phyloP scores from a whole-genome alignment of 495 filamentous ascomycete genomes.

The Amphirosellinia nigrospora region DNA sequence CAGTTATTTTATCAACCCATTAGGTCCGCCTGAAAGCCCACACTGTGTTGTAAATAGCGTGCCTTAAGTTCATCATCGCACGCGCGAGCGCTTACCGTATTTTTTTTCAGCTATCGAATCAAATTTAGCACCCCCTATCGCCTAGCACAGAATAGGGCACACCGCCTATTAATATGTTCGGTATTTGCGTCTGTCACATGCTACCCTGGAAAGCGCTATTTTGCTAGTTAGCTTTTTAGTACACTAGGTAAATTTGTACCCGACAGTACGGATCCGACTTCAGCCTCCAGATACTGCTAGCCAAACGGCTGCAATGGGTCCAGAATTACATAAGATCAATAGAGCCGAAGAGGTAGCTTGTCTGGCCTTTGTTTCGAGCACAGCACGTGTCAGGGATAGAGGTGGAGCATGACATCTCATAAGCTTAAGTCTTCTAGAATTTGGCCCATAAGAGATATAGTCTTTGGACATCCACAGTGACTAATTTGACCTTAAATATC shows the following conservation, averaged over 20 bases:
- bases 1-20: too few species aligned
- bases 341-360: neutral
- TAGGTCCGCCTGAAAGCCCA: neutral
- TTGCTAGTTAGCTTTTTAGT: neutral
- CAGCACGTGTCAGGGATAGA: neutral
- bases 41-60: neutral
- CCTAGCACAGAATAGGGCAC: neutral
- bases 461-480: neutral
- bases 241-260: slow-evolving; percentile 2
- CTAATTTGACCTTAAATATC: neutral
- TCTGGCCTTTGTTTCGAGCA: neutral
- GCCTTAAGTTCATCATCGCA: neutral
- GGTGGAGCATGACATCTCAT: neutral
- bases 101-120: neutral
- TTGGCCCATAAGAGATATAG: neutral
- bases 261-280: slow-evolving; percentile 23
- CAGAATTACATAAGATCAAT: neutral
- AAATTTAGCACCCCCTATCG: slow-evolving; percentile 9
- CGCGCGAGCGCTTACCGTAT: slow-evolving; percentile 5
- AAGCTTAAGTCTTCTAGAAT: slow-evolving; percentile 17
- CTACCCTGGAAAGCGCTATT: neutral
- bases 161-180: slow-evolving; percentile 10
- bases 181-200: slow-evolving; percentile 1
- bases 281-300: slow-evolving; percentile 13
- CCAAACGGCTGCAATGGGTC: neutral